Evolutionary conservation across 345 rosid species (phyloP).

Genomic region (Diplotaxis tenuifolia): DNA sequence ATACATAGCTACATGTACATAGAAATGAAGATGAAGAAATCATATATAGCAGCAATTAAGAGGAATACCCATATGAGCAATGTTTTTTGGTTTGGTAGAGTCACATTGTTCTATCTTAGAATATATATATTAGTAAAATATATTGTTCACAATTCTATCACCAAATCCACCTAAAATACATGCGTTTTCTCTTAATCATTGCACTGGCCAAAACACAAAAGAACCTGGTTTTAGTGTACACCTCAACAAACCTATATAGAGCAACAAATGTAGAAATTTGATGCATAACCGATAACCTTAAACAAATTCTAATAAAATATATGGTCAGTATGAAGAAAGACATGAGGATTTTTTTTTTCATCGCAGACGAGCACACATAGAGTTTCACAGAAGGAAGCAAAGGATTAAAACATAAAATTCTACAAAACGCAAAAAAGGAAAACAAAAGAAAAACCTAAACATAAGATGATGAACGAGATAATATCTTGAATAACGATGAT

Average conservation of each 20-base stretch:
- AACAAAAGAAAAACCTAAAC: conserved; percentile 15
- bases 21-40: neutral
- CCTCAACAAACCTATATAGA: conserved; percentile 1
- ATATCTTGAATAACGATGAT: conserved; percentile 24
- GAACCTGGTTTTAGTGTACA: conserved; percentile 20
- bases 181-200: conserved; percentile 25
- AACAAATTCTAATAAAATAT: neutral
- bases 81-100: neutral
- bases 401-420: conserved; percentile 32
- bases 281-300: neutral
- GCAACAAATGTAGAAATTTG: conserved; percentile 3
- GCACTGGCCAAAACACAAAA: conserved; percentile 19
- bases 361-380: conserved; percentile 33
- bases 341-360: conserved; percentile 19
- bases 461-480: conserved; percentile 27
- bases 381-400: conserved; percentile 28
- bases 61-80: conserved; percentile 20
- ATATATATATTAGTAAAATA: conserved; percentile 10
- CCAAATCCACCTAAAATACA: neutral
- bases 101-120: conserved; percentile 13
- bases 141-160: conserved; percentile 1
- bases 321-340: conserved; percentile 28
- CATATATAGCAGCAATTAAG: conserved; percentile 2
- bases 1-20: no score
- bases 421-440: conserved; percentile 21